Evolutionary conservation across 305 asterid species (phyloP).

Genomic region (Fraxinus latifolia): DNA sequence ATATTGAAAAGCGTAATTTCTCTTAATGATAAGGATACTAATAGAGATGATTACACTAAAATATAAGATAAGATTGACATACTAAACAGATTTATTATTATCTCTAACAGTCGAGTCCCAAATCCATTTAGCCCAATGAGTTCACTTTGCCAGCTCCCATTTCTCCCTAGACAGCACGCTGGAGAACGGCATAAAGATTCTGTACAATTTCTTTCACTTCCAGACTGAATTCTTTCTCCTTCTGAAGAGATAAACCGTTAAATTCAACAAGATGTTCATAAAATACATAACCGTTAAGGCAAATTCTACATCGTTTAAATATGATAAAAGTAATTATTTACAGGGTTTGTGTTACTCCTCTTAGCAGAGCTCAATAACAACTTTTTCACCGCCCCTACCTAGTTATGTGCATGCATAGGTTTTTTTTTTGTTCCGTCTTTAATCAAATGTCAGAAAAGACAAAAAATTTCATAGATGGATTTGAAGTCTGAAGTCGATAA

Average conservation of each 20-base stretch:
- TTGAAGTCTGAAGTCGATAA: neutral
- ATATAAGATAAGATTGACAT: too few relatives aligned
- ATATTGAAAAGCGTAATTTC: too few relatives aligned
- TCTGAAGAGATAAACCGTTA: neutral
- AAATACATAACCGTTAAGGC: neutral
- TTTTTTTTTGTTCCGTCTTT: too few relatives aligned
- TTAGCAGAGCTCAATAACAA: neutral
- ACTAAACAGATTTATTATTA: too few relatives aligned
- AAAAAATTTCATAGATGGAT: neutral
- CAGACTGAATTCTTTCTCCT: constrained; percentile 25
- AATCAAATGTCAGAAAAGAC: too few relatives aligned
- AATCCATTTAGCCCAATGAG: too few relatives aligned
- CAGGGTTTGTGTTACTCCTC: neutral
- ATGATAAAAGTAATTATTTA: neutral
- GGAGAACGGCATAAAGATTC: neutral
- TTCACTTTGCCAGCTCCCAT: neutral
- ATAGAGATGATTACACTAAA: too few relatives aligned
- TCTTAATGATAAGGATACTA: too few relatives aligned
- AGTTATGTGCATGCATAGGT: neutral
- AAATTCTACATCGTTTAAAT: neutral
- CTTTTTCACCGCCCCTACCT: neutral
- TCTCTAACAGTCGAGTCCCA: neutral
- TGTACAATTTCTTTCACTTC: constrained; percentile 21
- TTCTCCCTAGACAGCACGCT: neutral
- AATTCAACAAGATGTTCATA: neutral